Conservation (phyloP, 2,329 filamentous ascomycete species). For the Pochonia chlamydosporia region DNA sequence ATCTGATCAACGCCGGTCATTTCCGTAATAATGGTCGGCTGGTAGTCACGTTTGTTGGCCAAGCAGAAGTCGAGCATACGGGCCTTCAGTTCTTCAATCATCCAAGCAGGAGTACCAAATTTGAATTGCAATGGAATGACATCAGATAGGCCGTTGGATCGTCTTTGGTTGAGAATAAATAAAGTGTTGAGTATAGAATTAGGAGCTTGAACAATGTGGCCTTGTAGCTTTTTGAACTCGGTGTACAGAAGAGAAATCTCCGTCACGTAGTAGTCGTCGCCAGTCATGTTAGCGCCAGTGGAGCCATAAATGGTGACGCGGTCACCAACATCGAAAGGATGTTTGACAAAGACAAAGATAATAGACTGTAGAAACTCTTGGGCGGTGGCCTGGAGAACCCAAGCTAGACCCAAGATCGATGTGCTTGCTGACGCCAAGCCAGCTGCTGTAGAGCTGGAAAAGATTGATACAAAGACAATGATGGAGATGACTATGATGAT, state of each 20-base stretch:
- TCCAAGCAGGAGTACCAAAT: slow-evolving; percentile 76
- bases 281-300: slow-evolving; percentile 68
- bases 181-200: slow-evolving; percentile 90
- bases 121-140: slow-evolving; percentile 78
- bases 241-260: slow-evolving; percentile 91
- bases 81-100: slow-evolving; percentile 76
- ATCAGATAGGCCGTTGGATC: slow-evolving; percentile 83
- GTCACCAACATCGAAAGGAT: slow-evolving; percentile 94
- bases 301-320: slow-evolving; percentile 89
- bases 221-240: slow-evolving; percentile 98
- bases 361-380: slow-evolving; percentile 92
- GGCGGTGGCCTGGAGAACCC: slow-evolving; percentile 87
- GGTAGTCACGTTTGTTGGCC: slow-evolving; percentile 83
- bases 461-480: slow-evolving; percentile 81
- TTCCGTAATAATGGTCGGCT: slow-evolving; percentile 80
- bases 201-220: slow-evolving; percentile 90
- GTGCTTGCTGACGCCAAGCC: slow-evolving; percentile 88
- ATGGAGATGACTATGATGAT: slow-evolving; percentile 75
- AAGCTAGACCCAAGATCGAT: slow-evolving; percentile 80
- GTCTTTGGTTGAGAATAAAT: slow-evolving; percentile 91
- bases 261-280: slow-evolving; percentile 95
- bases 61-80: slow-evolving; percentile 78
- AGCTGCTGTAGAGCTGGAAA: slow-evolving; percentile 84
- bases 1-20: slow-evolving; percentile 74
- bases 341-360: slow-evolving; percentile 95